Conservation (phyloP, 1,284 basidiomycete genomes). For the Rhodotorula sp. region DNA sequence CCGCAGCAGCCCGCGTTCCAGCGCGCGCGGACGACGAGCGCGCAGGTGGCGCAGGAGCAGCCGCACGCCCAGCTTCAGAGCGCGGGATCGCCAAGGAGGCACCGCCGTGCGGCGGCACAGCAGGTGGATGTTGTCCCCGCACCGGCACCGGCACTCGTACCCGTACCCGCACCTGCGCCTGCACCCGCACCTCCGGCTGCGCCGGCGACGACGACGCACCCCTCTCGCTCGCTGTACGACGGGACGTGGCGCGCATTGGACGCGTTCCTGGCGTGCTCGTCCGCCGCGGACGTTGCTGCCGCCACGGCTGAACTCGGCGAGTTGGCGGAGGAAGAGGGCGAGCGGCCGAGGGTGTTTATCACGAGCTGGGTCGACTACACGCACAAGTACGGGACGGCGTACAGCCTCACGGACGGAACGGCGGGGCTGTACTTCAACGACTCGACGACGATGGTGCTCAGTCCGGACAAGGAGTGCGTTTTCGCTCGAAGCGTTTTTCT, state of each 20-base stretch:
- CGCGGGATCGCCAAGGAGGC: background rate
- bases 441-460: conserved; percentile 78
- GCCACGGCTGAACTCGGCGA: background rate
- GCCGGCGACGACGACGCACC: background rate
- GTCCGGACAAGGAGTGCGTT: conserved; percentile 76
- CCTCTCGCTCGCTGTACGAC: conserved; percentile 42
- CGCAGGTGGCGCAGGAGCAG: background rate
- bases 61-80: background rate
- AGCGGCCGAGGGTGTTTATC: conserved; percentile 73
- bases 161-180: background rate
- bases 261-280: conserved; percentile 16
- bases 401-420: conserved; percentile 90
- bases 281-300: background rate
- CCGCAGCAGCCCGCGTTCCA: conserved; percentile 10
- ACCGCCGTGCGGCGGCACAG: background rate
- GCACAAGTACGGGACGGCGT: conserved; percentile 98
- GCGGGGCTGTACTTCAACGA: conserved; percentile 97
- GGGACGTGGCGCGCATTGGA: conserved; percentile 30
- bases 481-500: conserved; percentile 14
- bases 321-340: conserved; percentile 3
- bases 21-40: conserved; percentile 8
- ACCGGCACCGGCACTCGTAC: background rate
- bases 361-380: conserved; percentile 98
- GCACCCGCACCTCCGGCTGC: background rate
- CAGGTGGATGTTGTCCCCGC: background rate